Percentiles rank a stretch among this genome's conserved stretches.
Evolutionary conservation across 2,329 filamentous ascomycete genomes (phyloP).

Genomic region (Diplodia corticola): DNA sequence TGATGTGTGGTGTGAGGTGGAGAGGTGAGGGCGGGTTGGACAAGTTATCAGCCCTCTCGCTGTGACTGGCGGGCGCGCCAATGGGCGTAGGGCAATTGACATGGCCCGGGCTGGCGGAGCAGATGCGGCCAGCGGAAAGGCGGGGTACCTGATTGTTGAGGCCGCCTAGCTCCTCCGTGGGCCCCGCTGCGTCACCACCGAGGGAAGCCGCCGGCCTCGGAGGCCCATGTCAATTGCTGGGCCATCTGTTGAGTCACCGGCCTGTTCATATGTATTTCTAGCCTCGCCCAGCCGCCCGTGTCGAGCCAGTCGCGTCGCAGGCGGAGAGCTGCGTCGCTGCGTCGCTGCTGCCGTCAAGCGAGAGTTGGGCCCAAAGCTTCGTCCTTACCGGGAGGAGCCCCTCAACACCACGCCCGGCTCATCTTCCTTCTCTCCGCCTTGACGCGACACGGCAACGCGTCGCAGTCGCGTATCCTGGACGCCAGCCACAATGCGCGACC

Average conservation of each 20-base stretch:
- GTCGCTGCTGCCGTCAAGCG: neutral
- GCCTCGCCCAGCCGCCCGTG: neutral
- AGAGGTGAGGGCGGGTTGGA: neutral
- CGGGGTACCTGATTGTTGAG: slow-evolving; percentile 16
- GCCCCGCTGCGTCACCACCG: neutral
- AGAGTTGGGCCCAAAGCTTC: neutral
- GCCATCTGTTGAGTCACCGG: neutral
- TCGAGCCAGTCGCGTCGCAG: neutral
- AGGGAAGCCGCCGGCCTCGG: neutral
- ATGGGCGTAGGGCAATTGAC: neutral
- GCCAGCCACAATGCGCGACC: neutral
- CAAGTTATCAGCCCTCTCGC: neutral
- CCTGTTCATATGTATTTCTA: neutral
- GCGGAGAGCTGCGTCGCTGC: neutral
- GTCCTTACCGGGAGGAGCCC: neutral
- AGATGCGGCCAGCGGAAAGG: neutral
- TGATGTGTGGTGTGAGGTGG: slow-evolving; percentile 1
- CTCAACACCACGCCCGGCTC: neutral
- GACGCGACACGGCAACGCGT: neutral
- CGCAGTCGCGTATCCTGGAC: neutral
- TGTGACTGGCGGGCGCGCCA: neutral
- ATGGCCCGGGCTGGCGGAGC: neutral
- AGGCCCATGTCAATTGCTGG: neutral
- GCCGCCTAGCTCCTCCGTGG: neutral
- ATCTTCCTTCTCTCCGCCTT: neutral